These are phyloP conservation scores for Acorus calamus DNA, from an alignment of 106 monocot genomes.

Conservation along the genomic window DNA sequence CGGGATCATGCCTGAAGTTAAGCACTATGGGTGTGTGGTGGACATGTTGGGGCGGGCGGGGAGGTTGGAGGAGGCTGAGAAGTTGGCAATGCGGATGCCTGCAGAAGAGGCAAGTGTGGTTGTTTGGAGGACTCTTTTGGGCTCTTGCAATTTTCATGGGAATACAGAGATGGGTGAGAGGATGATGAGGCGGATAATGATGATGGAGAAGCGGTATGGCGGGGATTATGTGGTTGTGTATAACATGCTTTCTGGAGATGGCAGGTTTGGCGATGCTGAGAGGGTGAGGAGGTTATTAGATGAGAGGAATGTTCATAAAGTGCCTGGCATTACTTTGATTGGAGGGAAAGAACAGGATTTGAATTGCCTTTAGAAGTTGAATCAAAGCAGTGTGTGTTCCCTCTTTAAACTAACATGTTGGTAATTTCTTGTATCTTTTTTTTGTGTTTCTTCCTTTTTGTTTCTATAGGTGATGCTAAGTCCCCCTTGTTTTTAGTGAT, in stretches of 20 bases:
- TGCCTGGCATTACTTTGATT: constrained; percentile 41
- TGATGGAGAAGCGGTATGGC: constrained; percentile 37
- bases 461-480: no score
- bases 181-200: constrained; percentile 49
- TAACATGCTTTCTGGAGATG: constrained; percentile 44
- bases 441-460: no score
- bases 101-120: constrained; percentile 25
- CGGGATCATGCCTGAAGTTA: constrained; percentile 36
- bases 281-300: constrained; percentile 45
- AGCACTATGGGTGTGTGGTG: constrained; percentile 69
- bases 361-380: neutral
- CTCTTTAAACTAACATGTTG: no score
- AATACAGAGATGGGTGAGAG: constrained; percentile 59
- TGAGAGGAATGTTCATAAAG: constrained; percentile 43
- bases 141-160: constrained; percentile 53
- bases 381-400: no score
- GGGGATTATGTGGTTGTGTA: constrained; percentile 71
- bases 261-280: constrained; percentile 62
- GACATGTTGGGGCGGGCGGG: constrained; percentile 72
- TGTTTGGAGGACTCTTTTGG: constrained; percentile 67
- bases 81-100: constrained; percentile 28
- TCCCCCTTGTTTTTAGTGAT: no score
- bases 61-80: constrained; percentile 51
- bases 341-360: constrained; percentile 1
- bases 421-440: no score